Evolutionary conservation across 2,329 filamentous ascomycete genomes (phyloP), one percentile per base, ranked within the genome.

Genomic region (Nigrospora oryzae): DNA sequence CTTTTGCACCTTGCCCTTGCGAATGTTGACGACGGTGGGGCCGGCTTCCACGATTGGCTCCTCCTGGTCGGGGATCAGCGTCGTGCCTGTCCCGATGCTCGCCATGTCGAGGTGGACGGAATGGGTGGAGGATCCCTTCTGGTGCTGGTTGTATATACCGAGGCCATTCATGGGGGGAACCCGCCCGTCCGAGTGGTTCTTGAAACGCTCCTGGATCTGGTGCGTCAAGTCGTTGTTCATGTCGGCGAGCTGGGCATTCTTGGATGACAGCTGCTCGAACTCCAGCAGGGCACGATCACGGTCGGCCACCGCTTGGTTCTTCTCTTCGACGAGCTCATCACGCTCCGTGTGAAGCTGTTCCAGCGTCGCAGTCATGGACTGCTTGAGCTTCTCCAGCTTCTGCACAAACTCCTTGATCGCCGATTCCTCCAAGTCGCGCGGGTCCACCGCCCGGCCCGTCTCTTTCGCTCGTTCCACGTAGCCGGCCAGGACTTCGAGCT

Each of bases 221-320:
- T 95, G 87, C 4, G 94, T 90, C 45, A 98, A 73, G 60, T 95
- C 88, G 56, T 95, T 95, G 68, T 98, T 97, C 73, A 97, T 81
- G 57, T 96, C 89, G 28, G 88, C 85, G 48, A 98, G 75, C 67
- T 97, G 91, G 1, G 87, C 85, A 61, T 98, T 98, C 73, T 95
- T 95, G 46, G 84, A 85, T 11, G 89, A 95, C 38, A 98, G 72
- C 58, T 94, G 89, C 68, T 97, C 93, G 59, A 96, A 97, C 60
- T 98, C 93, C 57, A 95, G 81, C 56, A 96, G 83, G 13, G 89
- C 90, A 60, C 93, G 89, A 63, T 97, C 91, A 56, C 94, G 89
- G 69, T 93, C 86, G 43, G 86, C 83, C 35, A 86, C 81, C 19
- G 94, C 78, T 55, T 83, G 84, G 47, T 83, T 82, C 59, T 91